These are phyloP conservation scores for Ambrosiella cleistominuta DNA, from an alignment of 2,329 filamentous ascomycete species.

Conservation along the genomic window DNA sequence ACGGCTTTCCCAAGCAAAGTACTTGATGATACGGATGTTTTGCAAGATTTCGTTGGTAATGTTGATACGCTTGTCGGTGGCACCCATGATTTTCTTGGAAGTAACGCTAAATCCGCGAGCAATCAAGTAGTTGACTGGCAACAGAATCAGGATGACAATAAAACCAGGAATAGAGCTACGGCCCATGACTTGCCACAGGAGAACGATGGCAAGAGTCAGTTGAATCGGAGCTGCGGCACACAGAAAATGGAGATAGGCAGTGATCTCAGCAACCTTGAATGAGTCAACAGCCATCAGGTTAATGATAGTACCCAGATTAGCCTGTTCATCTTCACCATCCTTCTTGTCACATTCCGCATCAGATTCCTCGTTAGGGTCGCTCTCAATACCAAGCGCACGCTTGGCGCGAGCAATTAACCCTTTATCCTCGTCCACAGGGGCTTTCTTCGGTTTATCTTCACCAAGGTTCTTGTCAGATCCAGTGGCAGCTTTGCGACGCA, in stretches of 20 bases:
- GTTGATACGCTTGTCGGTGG: conserved; percentile 89
- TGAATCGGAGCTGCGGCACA: conserved; percentile 83
- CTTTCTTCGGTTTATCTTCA: conserved; percentile 30
- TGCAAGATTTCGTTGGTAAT: conserved; percentile 92
- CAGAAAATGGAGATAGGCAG: conserved; percentile 90
- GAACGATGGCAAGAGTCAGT: conserved; percentile 57
- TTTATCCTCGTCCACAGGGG: conserved; percentile 20
- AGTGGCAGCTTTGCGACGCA: conserved; percentile 75
- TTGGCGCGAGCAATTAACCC: conserved; percentile 33
- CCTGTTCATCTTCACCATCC: conserved; percentile 47
- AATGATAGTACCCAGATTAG: conserved; percentile 94
- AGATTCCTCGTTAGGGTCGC: conserved; percentile 18
- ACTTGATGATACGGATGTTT: conserved; percentile 98
- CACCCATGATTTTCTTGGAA: conserved; percentile 79
- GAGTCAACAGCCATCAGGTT: conserved; percentile 99
- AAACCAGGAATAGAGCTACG: conserved; percentile 88
- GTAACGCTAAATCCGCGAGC: conserved; percentile 70
- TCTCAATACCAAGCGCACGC: conserved; percentile 40
- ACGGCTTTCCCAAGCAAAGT: conserved; percentile 93
- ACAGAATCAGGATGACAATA: conserved; percentile 68
- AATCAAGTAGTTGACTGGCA: conserved; percentile 81
- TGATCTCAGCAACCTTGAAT: conserved; percentile 93
- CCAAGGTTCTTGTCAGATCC: conserved; percentile 58
- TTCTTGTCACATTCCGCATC: conserved; percentile 20
- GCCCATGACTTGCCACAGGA: conserved; percentile 82